A percentile compares a stretch with the other conserved stretches of the same genome.
Conservation (phyloP, 148 eudicot species). For the Pharnaceum exiguum region DNA sequence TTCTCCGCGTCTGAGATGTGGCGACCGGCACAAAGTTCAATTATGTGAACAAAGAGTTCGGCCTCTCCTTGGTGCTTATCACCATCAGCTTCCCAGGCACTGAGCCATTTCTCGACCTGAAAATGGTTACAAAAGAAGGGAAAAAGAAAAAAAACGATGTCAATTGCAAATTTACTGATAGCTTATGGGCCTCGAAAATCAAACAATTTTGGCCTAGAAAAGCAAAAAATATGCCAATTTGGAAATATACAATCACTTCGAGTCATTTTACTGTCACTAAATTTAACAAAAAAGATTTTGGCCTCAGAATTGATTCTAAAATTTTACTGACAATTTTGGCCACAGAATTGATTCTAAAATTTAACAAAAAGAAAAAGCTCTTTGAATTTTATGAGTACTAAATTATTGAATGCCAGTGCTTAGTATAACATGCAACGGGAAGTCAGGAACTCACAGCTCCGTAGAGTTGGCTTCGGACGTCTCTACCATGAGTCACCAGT, state of each 20-base stretch:
- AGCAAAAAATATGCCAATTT: too few relatives aligned
- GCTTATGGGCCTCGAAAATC: too few relatives aligned
- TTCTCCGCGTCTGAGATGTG: conserved; percentile 22
- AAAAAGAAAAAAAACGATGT: too few relatives aligned
- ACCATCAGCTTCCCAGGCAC: conserved; percentile 55
- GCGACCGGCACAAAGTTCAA: conserved; percentile 38
- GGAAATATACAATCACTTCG: too few relatives aligned
- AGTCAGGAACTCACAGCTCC: conserved; percentile 42
- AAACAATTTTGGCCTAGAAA: too few relatives aligned
- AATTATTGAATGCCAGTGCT: not conserved
- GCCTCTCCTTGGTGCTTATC: conserved; percentile 45
- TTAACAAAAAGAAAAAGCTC: not conserved
- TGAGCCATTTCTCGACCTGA: conserved; percentile 75
- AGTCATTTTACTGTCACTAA: too few relatives aligned
- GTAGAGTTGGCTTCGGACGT: conserved; percentile 40
- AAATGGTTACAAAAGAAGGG: not conserved
- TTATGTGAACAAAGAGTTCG: conserved; percentile 41
- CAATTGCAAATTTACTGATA: too few relatives aligned
- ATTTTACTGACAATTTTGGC: too few relatives aligned
- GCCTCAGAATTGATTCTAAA: too few relatives aligned
- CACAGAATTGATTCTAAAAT: too few relatives aligned
- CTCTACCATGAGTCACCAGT: conserved; percentile 43
- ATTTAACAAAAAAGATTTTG: too few relatives aligned
- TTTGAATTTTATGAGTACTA: too few relatives aligned
- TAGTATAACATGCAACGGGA: not conserved